Conservation (phyloP, 1,139 yeast genomes). For the Protomyces lactucae-debilis region DNA sequence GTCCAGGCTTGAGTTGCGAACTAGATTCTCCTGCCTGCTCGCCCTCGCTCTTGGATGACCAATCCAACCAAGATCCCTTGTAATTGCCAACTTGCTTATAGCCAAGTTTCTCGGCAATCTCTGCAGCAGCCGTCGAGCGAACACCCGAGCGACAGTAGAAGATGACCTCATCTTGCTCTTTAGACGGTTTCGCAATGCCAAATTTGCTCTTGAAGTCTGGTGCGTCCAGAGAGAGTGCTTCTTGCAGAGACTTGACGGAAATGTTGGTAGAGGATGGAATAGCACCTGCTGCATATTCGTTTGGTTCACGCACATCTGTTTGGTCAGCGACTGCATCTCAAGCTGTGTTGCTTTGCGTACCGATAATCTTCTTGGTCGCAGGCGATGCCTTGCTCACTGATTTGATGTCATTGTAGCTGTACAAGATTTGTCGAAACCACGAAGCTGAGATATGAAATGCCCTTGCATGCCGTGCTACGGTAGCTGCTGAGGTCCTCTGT, state of each 20-base stretch:
- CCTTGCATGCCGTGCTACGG: not conserved
- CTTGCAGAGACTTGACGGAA: conserved; percentile 88
- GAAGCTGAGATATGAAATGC: not conserved
- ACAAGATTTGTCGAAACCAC: not conserved
- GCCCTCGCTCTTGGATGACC: conserved; percentile 43
- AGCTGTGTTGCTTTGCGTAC: no score
- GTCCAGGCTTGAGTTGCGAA: not conserved
- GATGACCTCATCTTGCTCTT: conserved; percentile 60
- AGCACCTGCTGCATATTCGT: conserved; percentile 60
- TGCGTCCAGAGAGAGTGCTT: conserved; percentile 74
- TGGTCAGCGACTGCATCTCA: conserved; percentile 36
- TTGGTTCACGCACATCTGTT: conserved; percentile 89
- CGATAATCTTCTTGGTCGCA: not conserved
- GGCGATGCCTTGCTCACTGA: not conserved
- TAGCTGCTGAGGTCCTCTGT: not conserved
- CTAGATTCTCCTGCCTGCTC: not conserved
- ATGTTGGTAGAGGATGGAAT: conserved; percentile 82
- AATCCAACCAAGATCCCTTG: conserved; percentile 79
- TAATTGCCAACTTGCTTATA: conserved; percentile 55
- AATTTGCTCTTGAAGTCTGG: conserved; percentile 78
- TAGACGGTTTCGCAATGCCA: conserved; percentile 75
- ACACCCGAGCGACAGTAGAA: conserved; percentile 93
- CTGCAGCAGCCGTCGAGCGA: conserved; percentile 86
- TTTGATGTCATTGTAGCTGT: not conserved
- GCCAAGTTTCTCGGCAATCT: conserved; percentile 84